These are phyloP conservation scores for Aphanomyces stellatus DNA, from an alignment of 352 stramenopile species.

Conservation along the genomic window DNA sequence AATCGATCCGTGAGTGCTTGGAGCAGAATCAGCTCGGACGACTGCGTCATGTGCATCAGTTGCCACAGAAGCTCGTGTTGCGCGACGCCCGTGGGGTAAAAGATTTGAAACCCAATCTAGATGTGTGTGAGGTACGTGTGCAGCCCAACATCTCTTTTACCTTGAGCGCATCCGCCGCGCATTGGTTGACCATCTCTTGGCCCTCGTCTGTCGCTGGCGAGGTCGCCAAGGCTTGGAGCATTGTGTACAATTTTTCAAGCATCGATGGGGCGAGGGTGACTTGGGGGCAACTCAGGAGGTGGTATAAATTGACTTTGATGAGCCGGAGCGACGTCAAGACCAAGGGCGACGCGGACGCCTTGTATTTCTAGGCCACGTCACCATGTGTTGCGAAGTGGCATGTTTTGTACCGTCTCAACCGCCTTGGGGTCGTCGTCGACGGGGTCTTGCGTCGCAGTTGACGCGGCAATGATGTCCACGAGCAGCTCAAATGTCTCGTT, in stretches of 20 bases:
- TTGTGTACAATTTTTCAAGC: slow-evolving; percentile 12
- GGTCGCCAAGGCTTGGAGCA: background rate
- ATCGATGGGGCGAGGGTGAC: background rate
- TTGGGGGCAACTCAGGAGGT: background rate
- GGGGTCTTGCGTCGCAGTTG: background rate
- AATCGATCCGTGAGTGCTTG: slow-evolving; percentile 24
- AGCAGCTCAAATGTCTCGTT: slow-evolving; percentile 5
- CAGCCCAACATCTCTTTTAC: slow-evolving; percentile 19
- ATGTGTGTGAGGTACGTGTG: background rate
- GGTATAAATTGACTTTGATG: slow-evolving; percentile 37
- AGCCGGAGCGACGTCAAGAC: slow-evolving; percentile 34
- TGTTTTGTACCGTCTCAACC: too few species aligned
- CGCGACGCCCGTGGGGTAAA: slow-evolving; percentile 28
- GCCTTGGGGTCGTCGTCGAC: background rate
- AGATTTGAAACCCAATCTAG: slow-evolving; percentile 41
- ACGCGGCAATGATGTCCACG: background rate
- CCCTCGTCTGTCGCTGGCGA: slow-evolving; percentile 12
- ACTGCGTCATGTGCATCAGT: slow-evolving; percentile 7
- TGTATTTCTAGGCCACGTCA: too few species aligned
- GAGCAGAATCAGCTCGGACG: slow-evolving; percentile 17
- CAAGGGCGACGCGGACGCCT: slow-evolving; percentile 22
- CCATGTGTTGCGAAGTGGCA: too few species aligned
- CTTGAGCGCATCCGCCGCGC: slow-evolving; percentile 37
- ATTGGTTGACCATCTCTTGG: slow-evolving; percentile 27
- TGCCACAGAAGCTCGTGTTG: slow-evolving; percentile 24